Evolutionary conservation across 116 monocot species (phyloP), one percentile per base, ranked within the genome.

Genomic region (Dioscorea cayenensis): DNA sequence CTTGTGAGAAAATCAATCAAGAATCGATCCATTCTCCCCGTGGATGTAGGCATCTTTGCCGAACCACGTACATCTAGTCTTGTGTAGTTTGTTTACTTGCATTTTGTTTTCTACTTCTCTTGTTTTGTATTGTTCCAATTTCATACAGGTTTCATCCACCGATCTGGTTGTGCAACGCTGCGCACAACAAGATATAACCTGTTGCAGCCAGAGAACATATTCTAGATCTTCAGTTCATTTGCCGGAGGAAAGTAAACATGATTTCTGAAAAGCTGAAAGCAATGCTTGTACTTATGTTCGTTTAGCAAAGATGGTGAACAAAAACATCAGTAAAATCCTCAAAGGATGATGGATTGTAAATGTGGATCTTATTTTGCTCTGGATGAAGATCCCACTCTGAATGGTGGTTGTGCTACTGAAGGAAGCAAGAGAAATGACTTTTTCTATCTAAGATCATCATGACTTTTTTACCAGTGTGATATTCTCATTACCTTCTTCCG

Each of bases 161-260:
- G n/a, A n/a, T n/a, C n/a, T n/a, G n/a, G n/a, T n/a, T n/a, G n/a
- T n/a, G n/a, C n/a, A n/a, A n/a, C n/a, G n/a, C n/a, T n/a, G n/a
- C n/a, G n/a, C n/a, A n/a, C n/a, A n/a, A n/a, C n/a, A 25, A 25
- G 25, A 25, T 25, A 78, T 37, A 49, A 23, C 70, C 66, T 77
- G 25, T 48, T 17, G 48, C 49, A 4, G 58, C 48, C 23, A 69
- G 29, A 67, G 68, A 6, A 8, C 60, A 66, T 27, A 25, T 67
- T 22, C 71, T 68, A 50, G 72, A 67, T 5, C 22, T 71, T 12
- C 66, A 68, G 50, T 60, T 58, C 3, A 17, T 49, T 36, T n/a
- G 67, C 9, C 13, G 76, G 51, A 72, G 51, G 72, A 71, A 72
- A 27, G 66, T 17, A 66, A 65, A 16, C 58, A 66, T 25, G 50